These are phyloP conservation scores for Capronia epimyces DNA, from an alignment of 2,329 filamentous ascomycete species.

Conservation along the genomic window DNA sequence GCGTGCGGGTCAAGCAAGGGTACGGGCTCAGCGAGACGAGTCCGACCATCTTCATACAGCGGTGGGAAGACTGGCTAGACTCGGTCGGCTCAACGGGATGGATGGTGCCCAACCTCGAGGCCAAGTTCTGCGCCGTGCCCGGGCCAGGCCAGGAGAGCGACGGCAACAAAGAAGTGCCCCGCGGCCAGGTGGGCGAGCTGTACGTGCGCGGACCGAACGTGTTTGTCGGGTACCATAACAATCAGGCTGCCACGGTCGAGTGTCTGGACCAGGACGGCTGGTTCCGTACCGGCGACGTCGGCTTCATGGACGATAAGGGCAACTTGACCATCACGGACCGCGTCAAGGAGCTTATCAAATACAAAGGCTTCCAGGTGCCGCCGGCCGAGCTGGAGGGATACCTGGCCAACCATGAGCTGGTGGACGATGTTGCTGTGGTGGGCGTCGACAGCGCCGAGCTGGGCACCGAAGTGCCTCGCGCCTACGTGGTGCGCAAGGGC, in stretches of 20 bases:
- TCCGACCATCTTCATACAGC: conserved; percentile 69
- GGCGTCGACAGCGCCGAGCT: conserved; percentile 34
- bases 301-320: conserved; percentile 63
- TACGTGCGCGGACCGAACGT: conserved; percentile 61
- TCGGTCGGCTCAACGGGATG: conserved; percentile 73
- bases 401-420: conserved; percentile 38
- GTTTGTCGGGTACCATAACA: conserved; percentile 59
- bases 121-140: conserved; percentile 66
- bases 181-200: conserved; percentile 63
- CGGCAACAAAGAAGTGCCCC: conserved; percentile 51
- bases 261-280: conserved; percentile 66
- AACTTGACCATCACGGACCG: conserved; percentile 90
- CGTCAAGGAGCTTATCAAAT: conserved; percentile 56
- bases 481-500: conserved; percentile 38
- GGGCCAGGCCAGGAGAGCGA: conserved; percentile 42
- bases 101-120: conserved; percentile 71
- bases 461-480: conserved; percentile 41
- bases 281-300: conserved; percentile 87
- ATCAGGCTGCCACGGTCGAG: conserved; percentile 52
- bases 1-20: conserved; percentile 80
- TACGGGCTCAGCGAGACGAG: conserved; percentile 87
- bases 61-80: conserved; percentile 68
- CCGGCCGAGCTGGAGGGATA: conserved; percentile 47
- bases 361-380: conserved; percentile 48
- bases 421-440: conserved; percentile 46